A percentile compares a stretch with the other conserved stretches of the same genome.
phyloP scores from a whole-genome alignment of 306 rosid genomes.

The Calophaca sinica region DNA sequence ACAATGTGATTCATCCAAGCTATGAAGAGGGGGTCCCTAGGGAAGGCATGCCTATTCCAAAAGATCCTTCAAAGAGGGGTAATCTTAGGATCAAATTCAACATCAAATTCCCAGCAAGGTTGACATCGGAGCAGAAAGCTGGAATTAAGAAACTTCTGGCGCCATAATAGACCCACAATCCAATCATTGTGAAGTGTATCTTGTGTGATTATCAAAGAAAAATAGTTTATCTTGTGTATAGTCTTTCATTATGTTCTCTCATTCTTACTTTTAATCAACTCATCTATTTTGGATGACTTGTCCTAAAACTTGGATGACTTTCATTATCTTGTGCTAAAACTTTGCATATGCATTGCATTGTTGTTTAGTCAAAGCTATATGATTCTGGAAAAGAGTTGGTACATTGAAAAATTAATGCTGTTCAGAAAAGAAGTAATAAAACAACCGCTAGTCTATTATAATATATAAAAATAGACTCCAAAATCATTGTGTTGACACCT shows the following conservation, averaged over 20 bases:
- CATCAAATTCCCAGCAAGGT: constrained; percentile 43
- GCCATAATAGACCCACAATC: background rate
- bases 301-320: no score
- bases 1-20: constrained; percentile 43
- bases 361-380: background rate
- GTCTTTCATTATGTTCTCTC: background rate
- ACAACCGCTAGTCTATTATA: no score
- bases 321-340: background rate
- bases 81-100: constrained; percentile 49
- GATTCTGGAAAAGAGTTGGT: no score
- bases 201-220: background rate
- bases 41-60: constrained; percentile 50
- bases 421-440: no score
- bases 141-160: constrained; percentile 46
- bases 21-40: constrained; percentile 44
- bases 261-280: no score
- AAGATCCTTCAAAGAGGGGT: constrained; percentile 50
- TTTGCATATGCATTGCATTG: background rate
- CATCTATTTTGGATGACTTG: no score
- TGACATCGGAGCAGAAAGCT: constrained; percentile 41
- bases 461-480: no score
- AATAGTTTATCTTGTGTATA: background rate
- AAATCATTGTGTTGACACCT: no score
- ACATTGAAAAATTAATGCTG: no score
- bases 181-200: background rate